Evolutionary conservation across 1,284 basidiomycete genomes (phyloP).

Genomic region (Tremellales sp.): DNA sequence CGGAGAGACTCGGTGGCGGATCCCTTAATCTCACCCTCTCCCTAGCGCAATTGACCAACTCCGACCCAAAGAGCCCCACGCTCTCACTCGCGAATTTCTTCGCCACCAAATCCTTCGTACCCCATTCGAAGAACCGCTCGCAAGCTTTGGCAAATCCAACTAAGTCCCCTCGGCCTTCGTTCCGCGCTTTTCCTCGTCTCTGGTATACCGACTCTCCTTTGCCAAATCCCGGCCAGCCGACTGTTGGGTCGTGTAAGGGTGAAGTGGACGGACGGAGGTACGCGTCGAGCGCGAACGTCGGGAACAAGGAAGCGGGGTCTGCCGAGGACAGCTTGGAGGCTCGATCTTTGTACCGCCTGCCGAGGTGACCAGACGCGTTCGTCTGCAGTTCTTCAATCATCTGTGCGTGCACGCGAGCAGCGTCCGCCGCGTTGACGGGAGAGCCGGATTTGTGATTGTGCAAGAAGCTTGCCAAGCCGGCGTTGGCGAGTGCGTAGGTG

Average conservation of each 20-base stretch:
- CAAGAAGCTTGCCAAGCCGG: constrained; percentile 50
- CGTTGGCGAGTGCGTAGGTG: constrained; percentile 14
- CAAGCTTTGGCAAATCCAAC: constrained; percentile 68
- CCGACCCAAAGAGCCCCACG: constrained; percentile 32
- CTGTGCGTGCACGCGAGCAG: constrained; percentile 58
- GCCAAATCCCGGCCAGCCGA: constrained; percentile 44
- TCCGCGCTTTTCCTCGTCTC: constrained; percentile 26
- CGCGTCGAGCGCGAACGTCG: constrained; percentile 62
- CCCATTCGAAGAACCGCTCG: constrained; percentile 87
- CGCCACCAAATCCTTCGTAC: constrained; percentile 58
- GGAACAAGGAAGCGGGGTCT: constrained; percentile 54
- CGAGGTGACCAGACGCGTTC: constrained; percentile 60
- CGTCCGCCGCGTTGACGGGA: constrained; percentile 19
- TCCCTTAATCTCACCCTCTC: constrained; percentile 10
- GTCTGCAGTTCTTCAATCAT: constrained; percentile 66
- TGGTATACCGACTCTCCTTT: constrained; percentile 12
- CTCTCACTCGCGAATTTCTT: constrained; percentile 40
- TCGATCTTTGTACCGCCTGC: constrained; percentile 56
- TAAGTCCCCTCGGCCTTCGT: constrained; percentile 51
- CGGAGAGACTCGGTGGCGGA: background rate
- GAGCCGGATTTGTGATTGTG: constrained; percentile 55
- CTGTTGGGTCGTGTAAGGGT: constrained; percentile 11
- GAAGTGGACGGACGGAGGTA: constrained; percentile 62
- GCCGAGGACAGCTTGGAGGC: constrained; percentile 58
- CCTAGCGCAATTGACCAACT: constrained; percentile 32